Evolutionary conservation across 495 filamentous ascomycete genomes (phyloP), one percentile per base, ranked within the genome.

Genomic region (Cryomyces minteri): DNA sequence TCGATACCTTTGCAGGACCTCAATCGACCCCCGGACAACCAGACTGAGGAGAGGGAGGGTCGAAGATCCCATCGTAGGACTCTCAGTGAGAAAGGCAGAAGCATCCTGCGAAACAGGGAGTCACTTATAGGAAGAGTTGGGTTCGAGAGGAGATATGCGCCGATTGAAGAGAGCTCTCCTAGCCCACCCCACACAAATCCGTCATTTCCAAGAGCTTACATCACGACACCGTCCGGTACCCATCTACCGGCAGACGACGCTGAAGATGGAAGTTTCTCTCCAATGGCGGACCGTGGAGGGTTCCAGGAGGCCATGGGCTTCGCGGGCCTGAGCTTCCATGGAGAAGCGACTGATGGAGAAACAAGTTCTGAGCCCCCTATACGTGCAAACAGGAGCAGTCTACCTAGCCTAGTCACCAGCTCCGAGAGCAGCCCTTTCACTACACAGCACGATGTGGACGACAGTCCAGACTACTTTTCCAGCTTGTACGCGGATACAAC

Each of bases 1-100:
- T 80, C 80, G 38, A 93, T 94, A 62, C 85, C 88, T 41, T 67
- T 95, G 41, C 80, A 81, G 59, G 79, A 93, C 59, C 76, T 94
- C 41, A 75, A 77, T 31, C 70, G 74, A 44, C 64, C 71, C 32
- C 69, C 74, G 40, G 72, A 71, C 36, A 43, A 43, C 5, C 43
- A 32, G 36, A 30, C 40, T 48, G 64, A 68, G 12, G 53, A 56
- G 44, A 48, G 40, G 59, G 54, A 39, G 47, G 46, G 39, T 53
- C 49, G 48, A 50, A 48, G 43, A 58, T 43, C 46, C 55, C 58
- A 59, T 45, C 44, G 53, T 49, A 36, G 61, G 52, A 58, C 56
- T 48, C 53, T 65, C 31, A 63, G 57, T 49, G 60, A 57, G 51
- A 49, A 61, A 14, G 54, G 61, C 5, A 44, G 62, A 42, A 53